Evolutionary conservation across 495 filamentous ascomycete genomes (phyloP).

Genomic region (Penicillium bovifimosum): DNA sequence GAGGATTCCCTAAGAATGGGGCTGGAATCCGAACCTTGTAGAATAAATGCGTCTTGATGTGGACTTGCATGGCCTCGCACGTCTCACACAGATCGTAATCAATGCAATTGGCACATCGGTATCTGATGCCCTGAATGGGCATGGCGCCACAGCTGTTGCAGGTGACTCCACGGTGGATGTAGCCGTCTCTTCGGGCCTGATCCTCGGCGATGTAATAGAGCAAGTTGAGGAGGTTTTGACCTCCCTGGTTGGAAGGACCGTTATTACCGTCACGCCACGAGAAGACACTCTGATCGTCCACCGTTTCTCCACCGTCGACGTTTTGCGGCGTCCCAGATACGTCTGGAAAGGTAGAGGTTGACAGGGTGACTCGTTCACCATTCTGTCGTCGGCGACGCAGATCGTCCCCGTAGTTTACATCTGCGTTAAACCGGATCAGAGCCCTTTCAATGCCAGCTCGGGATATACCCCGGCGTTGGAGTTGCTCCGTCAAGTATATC

Average conservation of each 20-base stretch:
- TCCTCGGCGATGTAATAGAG: slow-evolving; percentile 79
- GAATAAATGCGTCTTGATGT: slow-evolving; percentile 91
- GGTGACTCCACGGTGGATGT: slow-evolving; percentile 87
- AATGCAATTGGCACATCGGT: slow-evolving; percentile 85
- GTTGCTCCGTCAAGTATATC: slow-evolving; percentile 37
- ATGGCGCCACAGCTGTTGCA: slow-evolving; percentile 82
- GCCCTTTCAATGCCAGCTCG: slow-evolving; percentile 38
- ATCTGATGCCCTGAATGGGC: slow-evolving; percentile 87
- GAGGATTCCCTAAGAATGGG: slow-evolving; percentile 58
- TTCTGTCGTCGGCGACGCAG: slow-evolving; percentile 40
- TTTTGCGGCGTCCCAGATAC: slow-evolving; percentile 42
- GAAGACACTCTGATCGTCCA: slow-evolving; percentile 56
- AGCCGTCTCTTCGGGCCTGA: slow-evolving; percentile 74
- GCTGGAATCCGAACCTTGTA: slow-evolving; percentile 82
- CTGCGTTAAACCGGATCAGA: slow-evolving; percentile 37
- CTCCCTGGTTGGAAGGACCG: slow-evolving; percentile 53
- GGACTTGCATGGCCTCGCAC: slow-evolving; percentile 78
- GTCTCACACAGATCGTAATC: slow-evolving; percentile 89
- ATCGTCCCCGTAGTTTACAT: slow-evolving; percentile 41
- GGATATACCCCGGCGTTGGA: slow-evolving; percentile 40
- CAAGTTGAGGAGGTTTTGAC: slow-evolving; percentile 66
- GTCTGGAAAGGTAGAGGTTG: slow-evolving; percentile 41
- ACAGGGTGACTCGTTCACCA: slow-evolving; percentile 39
- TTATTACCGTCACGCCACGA: slow-evolving; percentile 51
- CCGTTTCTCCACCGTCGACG: slow-evolving; percentile 49